A percentile compares a stretch with the other conserved stretches of the same genome.
phyloP scores from a whole-genome alignment of 306 rosid genomes.

The Hippophae gyantsensis region DNA sequence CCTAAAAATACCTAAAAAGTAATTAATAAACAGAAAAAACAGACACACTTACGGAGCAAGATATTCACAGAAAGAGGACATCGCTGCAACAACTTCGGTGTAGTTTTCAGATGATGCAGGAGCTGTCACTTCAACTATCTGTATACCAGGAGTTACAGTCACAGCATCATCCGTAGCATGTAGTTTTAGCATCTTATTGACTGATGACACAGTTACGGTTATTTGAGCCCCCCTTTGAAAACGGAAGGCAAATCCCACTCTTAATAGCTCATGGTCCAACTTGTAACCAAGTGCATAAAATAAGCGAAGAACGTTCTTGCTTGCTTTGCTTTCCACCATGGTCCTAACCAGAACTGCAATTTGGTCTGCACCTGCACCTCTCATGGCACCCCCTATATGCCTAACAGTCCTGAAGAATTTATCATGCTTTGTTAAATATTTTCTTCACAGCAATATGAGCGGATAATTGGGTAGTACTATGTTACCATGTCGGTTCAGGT shows the following conservation, averaged over 20 bases:
- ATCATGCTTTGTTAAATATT: background rate
- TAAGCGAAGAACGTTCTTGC: slow-evolving; percentile 76
- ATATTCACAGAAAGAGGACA: slow-evolving; percentile 86
- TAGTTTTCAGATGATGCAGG: slow-evolving; percentile 80
- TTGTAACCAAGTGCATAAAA: slow-evolving; percentile 83
- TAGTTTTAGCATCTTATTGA: slow-evolving; percentile 82
- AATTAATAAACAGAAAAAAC: background rate
- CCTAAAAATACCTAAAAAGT: background rate
- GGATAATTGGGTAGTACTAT: background rate
- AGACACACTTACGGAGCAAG: slow-evolving; percentile 81
- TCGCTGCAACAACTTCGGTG: slow-evolving; percentile 55
- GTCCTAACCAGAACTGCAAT: slow-evolving; percentile 78
- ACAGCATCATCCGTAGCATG: slow-evolving; percentile 85
- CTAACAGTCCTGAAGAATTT: slow-evolving; percentile 55
- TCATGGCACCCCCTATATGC: slow-evolving; percentile 85
- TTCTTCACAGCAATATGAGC: background rate
- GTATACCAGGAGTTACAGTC: slow-evolving; percentile 87
- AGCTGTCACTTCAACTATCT: slow-evolving; percentile 90
- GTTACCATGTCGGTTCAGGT: slow-evolving; percentile 75
- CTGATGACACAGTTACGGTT: slow-evolving; percentile 66
- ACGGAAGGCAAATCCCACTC: slow-evolving; percentile 75
- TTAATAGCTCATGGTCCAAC: slow-evolving; percentile 76
- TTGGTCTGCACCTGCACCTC: slow-evolving; percentile 98
- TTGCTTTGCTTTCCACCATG: slow-evolving; percentile 80
- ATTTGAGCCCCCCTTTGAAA: slow-evolving; percentile 67